Percentiles rank a stretch among this genome's conserved stretches.
Evolutionary conservation across 164 flowering plant species (phyloP).

Genomic region (Umbilicus rupestris): DNA sequence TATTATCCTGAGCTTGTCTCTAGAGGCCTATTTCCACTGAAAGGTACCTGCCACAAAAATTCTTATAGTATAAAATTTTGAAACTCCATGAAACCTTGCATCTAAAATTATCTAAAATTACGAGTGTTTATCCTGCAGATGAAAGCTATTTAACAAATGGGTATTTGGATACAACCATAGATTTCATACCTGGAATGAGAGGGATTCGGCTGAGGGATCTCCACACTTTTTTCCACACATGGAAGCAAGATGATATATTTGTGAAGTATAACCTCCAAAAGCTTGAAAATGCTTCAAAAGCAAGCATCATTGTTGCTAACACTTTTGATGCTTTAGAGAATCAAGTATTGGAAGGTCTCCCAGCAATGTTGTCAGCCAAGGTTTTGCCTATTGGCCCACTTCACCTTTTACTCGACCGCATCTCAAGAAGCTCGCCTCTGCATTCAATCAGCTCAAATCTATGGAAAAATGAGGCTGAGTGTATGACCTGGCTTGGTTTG

Average conservation of each 20-base stretch:
- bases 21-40: slow-evolving; percentile 23
- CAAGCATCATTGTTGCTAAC: slow-evolving; percentile 16
- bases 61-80: background rate
- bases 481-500: slow-evolving; percentile 28
- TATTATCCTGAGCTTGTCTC: slow-evolving; percentile 20
- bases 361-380: background rate
- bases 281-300: slow-evolving; percentile 7
- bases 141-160: slow-evolving; percentile 22
- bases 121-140: slow-evolving; percentile 14
- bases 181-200: slow-evolving; percentile 28
- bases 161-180: slow-evolving; percentile 20
- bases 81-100: background rate
- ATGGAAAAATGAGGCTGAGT: slow-evolving; percentile 28
- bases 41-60: slow-evolving; percentile 15
- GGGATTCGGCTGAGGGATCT: slow-evolving; percentile 25
- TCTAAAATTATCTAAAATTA: too few species aligned
- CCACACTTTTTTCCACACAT: slow-evolving; percentile 16
- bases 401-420: slow-evolving; percentile 9
- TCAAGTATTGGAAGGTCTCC: slow-evolving; percentile 15
- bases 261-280: slow-evolving; percentile 10
- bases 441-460: slow-evolving; percentile 14
- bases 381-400: slow-evolving; percentile 26
- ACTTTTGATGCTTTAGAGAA: slow-evolving; percentile 18
- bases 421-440: background rate
- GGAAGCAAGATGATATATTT: slow-evolving; percentile 14